Percentiles rank a stretch among this genome's conserved stretches.
Evolutionary conservation across 2,329 filamentous ascomycete species (phyloP).

Genomic region (Fusarium buharicum): DNA sequence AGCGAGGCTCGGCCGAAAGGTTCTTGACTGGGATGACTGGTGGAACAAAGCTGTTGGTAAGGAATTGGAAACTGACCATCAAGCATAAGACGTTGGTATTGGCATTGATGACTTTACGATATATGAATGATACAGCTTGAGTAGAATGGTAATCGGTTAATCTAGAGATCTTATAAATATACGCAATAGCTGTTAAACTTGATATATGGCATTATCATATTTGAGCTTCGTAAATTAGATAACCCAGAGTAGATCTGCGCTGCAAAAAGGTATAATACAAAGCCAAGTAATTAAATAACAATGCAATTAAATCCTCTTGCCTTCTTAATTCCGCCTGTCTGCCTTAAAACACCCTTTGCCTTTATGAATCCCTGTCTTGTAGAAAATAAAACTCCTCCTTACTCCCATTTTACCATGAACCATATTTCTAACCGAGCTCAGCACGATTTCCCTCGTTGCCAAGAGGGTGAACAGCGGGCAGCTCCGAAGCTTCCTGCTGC

Average conservation of each 20-base stretch:
- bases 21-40: constrained; percentile 81
- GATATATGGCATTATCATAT: constrained; percentile 17
- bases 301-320: constrained; percentile 18
- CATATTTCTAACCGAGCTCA: constrained; percentile 43
- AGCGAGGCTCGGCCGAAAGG: constrained; percentile 73
- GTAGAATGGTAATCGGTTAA: not conserved
- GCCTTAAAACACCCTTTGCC: constrained; percentile 6
- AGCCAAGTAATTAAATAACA: constrained; percentile 17
- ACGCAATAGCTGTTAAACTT: not conserved
- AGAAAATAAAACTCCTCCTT: constrained; percentile 15
- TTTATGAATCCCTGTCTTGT: constrained; percentile 6
- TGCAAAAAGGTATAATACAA: constrained; percentile 36
- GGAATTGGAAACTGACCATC: constrained; percentile 14
- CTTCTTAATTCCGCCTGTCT: constrained; percentile 14
- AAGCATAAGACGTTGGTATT: not conserved
- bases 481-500: constrained; percentile 41
- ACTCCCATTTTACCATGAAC: constrained; percentile 3
- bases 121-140: not conserved
- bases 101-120: not conserved
- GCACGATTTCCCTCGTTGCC: constrained; percentile 50
- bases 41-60: constrained; percentile 63
- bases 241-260: constrained; percentile 19
- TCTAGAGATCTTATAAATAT: not conserved
- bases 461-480: constrained; percentile 45
- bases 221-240: constrained; percentile 16